Evolutionary conservation across 2,329 filamentous ascomycete genomes (phyloP), one percentile per base, ranked within the genome.

Genomic region (Aaosphaeria pasadenensis): DNA sequence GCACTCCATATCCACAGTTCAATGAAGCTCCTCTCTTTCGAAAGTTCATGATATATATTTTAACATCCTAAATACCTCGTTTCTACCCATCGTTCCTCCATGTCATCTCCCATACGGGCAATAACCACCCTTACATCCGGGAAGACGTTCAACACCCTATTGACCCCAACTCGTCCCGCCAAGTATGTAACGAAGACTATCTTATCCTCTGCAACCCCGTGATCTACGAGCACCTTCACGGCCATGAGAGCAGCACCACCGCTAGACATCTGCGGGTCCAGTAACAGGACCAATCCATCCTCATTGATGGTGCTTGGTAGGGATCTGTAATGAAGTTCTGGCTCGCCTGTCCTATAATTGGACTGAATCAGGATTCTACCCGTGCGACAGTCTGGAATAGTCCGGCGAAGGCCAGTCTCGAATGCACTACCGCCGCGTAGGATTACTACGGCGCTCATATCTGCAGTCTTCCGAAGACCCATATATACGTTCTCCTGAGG

Each of bases 151-250:
- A 89, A 88, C 60, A 99, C 74, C 54, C 94, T 80, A 64, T 94
- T 90, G 52, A 97, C 69, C 1, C 91, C 94, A 58, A 89, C 83
- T 55, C 85, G 85, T 6, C 92, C 92, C 4, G 91, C 92, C 55
- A 90, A 87, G 66, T 95, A 96, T 4, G 92, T 96, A 36, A 95
- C 91, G 67, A 97, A 86, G 32, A 96, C 89, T 55, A 99, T 96
- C 55, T 80, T 86, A 41, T 89, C 82, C 64, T 94, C 86, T 5
- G 83, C 75, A 5, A 97, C 91, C 7, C 94, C 94, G 64, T 97
- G 91, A 68, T 99, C 94, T 11, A 96, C 84, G 45, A 99, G 76
- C n/a, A 97, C 89, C 63, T 94, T 88, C 39, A 97, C 91, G 1
- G 94, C 91, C 94, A 99, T 99, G 49, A 99, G 75, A 4, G 83